Base-by-base conservation (phyloP, 2,329 filamentous ascomycete species). In the Pseudogymnoascus sp. region DNA sequence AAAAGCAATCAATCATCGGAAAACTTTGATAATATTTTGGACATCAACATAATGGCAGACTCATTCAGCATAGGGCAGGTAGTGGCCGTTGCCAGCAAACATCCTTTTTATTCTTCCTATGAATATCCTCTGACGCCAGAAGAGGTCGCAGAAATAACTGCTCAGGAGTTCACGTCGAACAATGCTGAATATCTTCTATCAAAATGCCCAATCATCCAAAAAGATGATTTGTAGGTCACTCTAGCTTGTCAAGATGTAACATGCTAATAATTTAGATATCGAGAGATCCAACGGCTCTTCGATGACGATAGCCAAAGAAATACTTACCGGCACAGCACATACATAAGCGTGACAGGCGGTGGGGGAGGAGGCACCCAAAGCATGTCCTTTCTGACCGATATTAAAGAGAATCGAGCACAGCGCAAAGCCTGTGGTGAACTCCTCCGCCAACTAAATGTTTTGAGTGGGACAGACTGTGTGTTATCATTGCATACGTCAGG, bases 401-500 rank as follows among this genome's bases (percentile, higher is more conserved):
- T 36, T 14, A 36, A 36, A 36, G 35, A 36, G 35, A 36, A 36
- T 36, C 35, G 35, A 36, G 35, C 12, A 4, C 35, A 36, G 12
- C 35, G 35, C 9, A 36, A 36, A 36, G 35, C 35, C 35, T 36
- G 35, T 12, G 35, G 35, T 36, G 35, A 36, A 36, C 35, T 36
- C 12, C 35, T 36, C 35, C 35, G 11, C 12, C 35, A 11, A 12
- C 35, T 36, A 11, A 14, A 36, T 14, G 35, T 58, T 58, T 58
- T 37, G 28, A 38, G n/a, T 18, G 33, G n/a, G 20, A 36, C 33
- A 9, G 57, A 58, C 35, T 58, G 57, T 22, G 57, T 58, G 9
- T 14, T 58, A 14, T 58, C 57, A 9, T 35, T 58, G 57, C 57
- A 58, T 28, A 20, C 57, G 20, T 36, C 33, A 35, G 57, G 57